Evolutionary conservation across 2,329 filamentous ascomycete species (phyloP).

Genomic region (Fusarium tupiense): DNA sequence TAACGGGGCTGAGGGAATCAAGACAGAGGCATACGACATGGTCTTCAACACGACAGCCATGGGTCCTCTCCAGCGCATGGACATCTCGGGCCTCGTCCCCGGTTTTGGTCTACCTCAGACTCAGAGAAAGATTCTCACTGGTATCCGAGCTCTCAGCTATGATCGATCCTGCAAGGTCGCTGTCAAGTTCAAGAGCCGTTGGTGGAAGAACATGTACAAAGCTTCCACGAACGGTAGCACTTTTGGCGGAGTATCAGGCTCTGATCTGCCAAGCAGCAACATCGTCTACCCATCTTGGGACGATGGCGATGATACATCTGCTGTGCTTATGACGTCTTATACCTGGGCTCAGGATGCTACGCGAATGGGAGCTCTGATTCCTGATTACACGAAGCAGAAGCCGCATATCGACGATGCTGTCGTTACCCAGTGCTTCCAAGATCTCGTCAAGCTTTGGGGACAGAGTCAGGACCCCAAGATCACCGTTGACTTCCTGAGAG

Average conservation of each 20-base stretch:
- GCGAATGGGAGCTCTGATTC: conserved; percentile 21
- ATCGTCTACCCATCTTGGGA: conserved; percentile 27
- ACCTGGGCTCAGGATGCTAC: conserved; percentile 35
- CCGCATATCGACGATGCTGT: conserved; percentile 2
- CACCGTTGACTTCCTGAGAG: too few species aligned
- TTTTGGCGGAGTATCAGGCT: conserved; percentile 5
- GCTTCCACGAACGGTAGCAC: neutral
- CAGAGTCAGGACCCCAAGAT: neutral
- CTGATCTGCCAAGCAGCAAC: conserved; percentile 1
- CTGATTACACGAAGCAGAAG: neutral
- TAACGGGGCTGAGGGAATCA: neutral
- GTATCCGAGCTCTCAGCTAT: conserved; percentile 2
- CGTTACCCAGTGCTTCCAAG: conserved; percentile 10
- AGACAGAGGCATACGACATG: conserved; percentile 7
- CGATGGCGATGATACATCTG: conserved; percentile 2
- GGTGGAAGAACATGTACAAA: conserved; percentile 1
- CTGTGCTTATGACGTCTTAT: conserved; percentile 24
- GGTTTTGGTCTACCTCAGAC: neutral
- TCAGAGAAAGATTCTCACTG: too few species aligned
- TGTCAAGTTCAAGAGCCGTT: conserved; percentile 25
- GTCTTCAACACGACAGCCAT: conserved; percentile 33
- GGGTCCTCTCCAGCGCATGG: conserved; percentile 23
- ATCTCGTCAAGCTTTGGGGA: conserved; percentile 18
- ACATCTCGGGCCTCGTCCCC: neutral
- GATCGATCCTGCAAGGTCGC: conserved; percentile 26